phyloP scores from a whole-genome alignment of 108 stramenopile genomes.

The Cafeteria roenbergensis region DNA sequence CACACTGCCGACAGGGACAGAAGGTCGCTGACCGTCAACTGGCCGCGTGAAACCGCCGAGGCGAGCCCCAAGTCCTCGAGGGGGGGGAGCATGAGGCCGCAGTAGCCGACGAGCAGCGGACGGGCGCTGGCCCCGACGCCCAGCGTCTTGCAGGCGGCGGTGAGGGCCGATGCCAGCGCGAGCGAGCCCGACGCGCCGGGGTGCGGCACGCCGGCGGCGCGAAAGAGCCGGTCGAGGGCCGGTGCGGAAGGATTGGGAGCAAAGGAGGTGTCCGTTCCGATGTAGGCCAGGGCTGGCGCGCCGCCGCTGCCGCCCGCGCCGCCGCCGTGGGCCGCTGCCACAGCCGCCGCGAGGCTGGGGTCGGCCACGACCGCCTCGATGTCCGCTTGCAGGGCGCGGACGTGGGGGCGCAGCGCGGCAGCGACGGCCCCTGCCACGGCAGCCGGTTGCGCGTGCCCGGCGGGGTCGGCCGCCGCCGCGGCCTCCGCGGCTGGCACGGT shows the following conservation, averaged over 20 bases:
- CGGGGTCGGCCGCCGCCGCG: neutral
- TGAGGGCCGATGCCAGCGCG: neutral
- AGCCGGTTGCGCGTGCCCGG: neutral
- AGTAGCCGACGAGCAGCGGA: conserved; percentile 13
- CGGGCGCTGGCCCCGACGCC: neutral
- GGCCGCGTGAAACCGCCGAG: neutral
- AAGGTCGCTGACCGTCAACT: conserved; percentile 13
- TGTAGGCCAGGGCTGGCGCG: neutral
- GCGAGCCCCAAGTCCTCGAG: conserved; percentile 25
- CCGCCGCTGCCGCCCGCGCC: no score
- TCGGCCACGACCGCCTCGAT: conserved; percentile 17
- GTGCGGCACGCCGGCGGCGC: neutral
- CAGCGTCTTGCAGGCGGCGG: conserved; percentile 1
- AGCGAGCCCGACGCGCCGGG: conserved; percentile 13
- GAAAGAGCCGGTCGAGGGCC: neutral
- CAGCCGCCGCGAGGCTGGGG: conserved; percentile 3
- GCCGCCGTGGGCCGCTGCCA: no score
- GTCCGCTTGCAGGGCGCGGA: no score
- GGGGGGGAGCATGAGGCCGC: conserved; percentile 24
- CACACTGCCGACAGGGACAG: conserved; percentile 22
- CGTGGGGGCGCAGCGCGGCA: no score
- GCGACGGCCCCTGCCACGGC: conserved; percentile 11
- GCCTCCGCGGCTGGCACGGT: neutral
- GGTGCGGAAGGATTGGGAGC: neutral
- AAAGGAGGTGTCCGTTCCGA: neutral